Evolutionary conservation across 2,329 filamentous ascomycete species (phyloP), one percentile per base, ranked within the genome.

Genomic region (Penicillium corylophilum): DNA sequence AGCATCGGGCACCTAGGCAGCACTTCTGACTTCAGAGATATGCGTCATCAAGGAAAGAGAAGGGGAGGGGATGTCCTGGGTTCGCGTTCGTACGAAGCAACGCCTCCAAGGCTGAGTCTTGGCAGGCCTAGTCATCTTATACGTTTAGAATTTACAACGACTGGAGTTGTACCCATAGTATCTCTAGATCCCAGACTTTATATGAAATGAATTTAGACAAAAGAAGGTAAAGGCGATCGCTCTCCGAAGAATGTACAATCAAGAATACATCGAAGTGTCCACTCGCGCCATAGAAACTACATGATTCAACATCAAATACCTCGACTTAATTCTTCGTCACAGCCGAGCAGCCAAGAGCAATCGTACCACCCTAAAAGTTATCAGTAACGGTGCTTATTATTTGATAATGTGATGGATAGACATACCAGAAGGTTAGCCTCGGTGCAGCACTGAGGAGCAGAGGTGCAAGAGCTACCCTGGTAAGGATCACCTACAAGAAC

Each of bases 391-490:
- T n/a, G 8, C 20, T 24, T 10, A 15, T 23, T 9, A 16, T 28
- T 5, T 7, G 7, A 5, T n/a, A 15, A 10, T 5, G 2, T 7
- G 16, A 16, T 23, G 8, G 13, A 38, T 12, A 5, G 35, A 57
- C 62, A 50, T 60, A 67, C 65, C 53, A 67, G 44, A 33, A 68
- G 46, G 46, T 67, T 68, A 35, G 50, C 59, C 53, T 68, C 64
- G 16, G 64, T 63, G 51, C 65, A 68, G 64, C 66, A 68, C 55
- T 66, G 57, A 42, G 64, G 65, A 23, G 26, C 49, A 12, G 53
- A 48, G 10, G 38, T 6, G 47, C 66, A 69, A n/a, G 23, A 47
- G 10, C 46, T 29, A 8, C 46, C 31, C 10, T 60, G 54, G 40
- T 66, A 66, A 7, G 55, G 39, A 44, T 63, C 53, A 48, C 66